Percentiles rank a stretch among this genome's conserved stretches.
These are phyloP conservation scores for Yamadazyma akitaensis DNA, from an alignment of 805 yeast species.

Conservation along the genomic window DNA sequence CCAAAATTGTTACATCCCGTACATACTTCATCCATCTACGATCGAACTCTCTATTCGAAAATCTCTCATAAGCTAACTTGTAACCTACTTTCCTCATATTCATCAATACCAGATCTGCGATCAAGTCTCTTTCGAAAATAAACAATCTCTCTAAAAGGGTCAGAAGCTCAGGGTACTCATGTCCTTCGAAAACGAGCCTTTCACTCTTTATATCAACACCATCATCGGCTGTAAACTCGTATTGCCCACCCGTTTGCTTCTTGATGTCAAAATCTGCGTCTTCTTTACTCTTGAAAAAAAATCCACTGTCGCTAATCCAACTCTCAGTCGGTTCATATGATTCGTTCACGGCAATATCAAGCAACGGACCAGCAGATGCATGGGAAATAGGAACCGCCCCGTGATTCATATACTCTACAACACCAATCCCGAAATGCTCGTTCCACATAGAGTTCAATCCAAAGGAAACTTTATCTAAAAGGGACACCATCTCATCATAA, in stretches of 20 bases:
- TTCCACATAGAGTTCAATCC: slow-evolving; percentile 99
- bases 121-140: slow-evolving; percentile 15
- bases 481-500: slow-evolving; percentile 55
- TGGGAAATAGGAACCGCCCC: slow-evolving; percentile 89
- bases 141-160: slow-evolving; percentile 46
- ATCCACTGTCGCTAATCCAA: slow-evolving; percentile 59
- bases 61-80: slow-evolving; percentile 46
- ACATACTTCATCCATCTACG: slow-evolving; percentile 45
- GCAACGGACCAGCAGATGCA: slow-evolving; percentile 91
- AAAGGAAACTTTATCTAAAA: slow-evolving; percentile 54
- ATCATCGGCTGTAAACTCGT: not conserved
- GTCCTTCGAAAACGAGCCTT: slow-evolving; percentile 11
- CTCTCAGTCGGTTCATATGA: slow-evolving; percentile 8
- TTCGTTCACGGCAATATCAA: slow-evolving; percentile 67
- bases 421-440: slow-evolving; percentile 97
- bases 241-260: not conserved
- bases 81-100: slow-evolving; percentile 46
- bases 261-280: slow-evolving; percentile 66
- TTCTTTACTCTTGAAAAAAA: slow-evolving; percentile 63
- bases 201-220: not conserved
- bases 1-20: slow-evolving; percentile 8
- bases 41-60: slow-evolving; percentile 60
- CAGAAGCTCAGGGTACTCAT: slow-evolving; percentile 44
- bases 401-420: slow-evolving; percentile 85
- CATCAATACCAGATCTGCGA: slow-evolving; percentile 29